Evolutionary conservation across 31 red algal species (phyloP).

Genomic region (Asparagopsis taxiformis): DNA sequence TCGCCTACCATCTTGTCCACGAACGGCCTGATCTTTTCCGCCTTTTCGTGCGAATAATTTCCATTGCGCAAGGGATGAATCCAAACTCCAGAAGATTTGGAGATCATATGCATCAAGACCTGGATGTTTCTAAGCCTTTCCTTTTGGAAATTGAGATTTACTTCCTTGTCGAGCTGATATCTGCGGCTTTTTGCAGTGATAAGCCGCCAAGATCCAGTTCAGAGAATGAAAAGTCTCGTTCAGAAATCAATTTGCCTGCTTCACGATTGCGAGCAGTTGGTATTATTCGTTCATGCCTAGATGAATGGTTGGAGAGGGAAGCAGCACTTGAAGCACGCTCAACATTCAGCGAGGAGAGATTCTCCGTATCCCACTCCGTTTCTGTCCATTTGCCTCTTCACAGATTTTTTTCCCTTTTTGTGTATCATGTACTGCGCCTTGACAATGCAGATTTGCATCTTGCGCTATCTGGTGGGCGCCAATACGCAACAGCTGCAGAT

Average conservation of each 20-base stretch:
- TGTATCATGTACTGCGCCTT: conserved; percentile 63
- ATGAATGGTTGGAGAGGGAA: conserved; percentile 77
- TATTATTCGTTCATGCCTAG: conserved; percentile 58
- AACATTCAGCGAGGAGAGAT: conserved; percentile 27
- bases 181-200: conserved; percentile 47
- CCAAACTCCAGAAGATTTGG: conserved; percentile 45
- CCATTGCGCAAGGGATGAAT: conserved; percentile 79
- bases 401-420: conserved; percentile 65
- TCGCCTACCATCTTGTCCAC: conserved; percentile 72
- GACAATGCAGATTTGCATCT: conserved; percentile 37
- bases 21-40: conserved; percentile 48
- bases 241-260: conserved; percentile 6
- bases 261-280: conserved; percentile 47
- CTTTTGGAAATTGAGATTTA: conserved; percentile 70
- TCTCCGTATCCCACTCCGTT: conserved; percentile 45
- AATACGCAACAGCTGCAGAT: background rate
- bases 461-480: conserved; percentile 23
- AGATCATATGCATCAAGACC: conserved; percentile 50
- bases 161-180: conserved; percentile 61
- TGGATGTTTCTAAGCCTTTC: conserved; percentile 49
- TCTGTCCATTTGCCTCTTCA: conserved; percentile 87
- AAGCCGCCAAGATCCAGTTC: background rate
- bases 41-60: conserved; percentile 55
- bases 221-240: background rate
- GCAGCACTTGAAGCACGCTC: conserved; percentile 44